These are phyloP conservation scores for Phytophthora cactorum DNA, from an alignment of 352 stramenopile species.

Conservation along the genomic window DNA sequence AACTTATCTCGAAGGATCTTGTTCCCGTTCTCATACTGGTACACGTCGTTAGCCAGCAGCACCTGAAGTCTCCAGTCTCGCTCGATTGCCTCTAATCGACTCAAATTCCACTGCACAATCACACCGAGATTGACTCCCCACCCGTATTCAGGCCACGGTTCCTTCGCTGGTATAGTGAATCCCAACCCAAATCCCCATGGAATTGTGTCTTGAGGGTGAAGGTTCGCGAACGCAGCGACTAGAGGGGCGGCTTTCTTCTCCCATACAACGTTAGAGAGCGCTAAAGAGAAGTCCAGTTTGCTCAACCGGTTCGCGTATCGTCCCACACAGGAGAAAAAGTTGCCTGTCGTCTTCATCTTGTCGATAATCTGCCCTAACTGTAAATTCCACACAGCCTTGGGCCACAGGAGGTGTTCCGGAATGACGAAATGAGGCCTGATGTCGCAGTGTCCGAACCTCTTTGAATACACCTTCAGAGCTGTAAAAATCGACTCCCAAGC, in stretches of 20 bases:
- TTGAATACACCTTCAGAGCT: constrained; percentile 17
- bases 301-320: constrained; percentile 24
- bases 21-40: constrained; percentile 34
- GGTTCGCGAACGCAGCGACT: constrained; percentile 26
- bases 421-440: constrained; percentile 29
- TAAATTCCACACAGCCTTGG: constrained; percentile 25
- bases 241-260: constrained; percentile 33
- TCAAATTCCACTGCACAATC: constrained; percentile 36
- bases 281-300: constrained; percentile 22
- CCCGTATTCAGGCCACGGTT: constrained; percentile 33
- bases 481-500: constrained; percentile 30
- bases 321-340: constrained; percentile 27
- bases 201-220: constrained; percentile 29
- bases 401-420: constrained; percentile 18
- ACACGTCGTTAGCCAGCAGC: constrained; percentile 28
- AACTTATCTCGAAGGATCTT: constrained; percentile 31
- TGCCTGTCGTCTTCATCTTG: constrained; percentile 29
- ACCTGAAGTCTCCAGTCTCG: constrained; percentile 34
- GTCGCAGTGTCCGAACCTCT: constrained; percentile 22
- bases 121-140: constrained; percentile 34
- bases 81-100: constrained; percentile 27
- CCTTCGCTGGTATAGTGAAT: constrained; percentile 25
- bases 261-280: constrained; percentile 27
- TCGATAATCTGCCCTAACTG: constrained; percentile 32
- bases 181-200: constrained; percentile 8